Base-by-base conservation (phyloP, 75 land plant genomes). In the Azolla pinnata region DNA sequence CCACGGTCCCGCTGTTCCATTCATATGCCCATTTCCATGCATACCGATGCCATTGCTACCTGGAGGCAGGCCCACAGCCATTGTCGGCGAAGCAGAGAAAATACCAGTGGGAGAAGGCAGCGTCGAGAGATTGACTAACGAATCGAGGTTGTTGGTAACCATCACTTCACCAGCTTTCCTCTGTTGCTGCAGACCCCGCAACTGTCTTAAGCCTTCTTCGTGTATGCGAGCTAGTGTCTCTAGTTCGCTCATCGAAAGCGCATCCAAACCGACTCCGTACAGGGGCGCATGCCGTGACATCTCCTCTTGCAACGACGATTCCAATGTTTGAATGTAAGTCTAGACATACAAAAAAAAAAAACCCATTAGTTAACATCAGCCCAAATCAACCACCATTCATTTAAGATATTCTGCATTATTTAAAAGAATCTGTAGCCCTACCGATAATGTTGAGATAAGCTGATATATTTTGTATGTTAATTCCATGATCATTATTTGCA, bases 251-350 rank as follows among this genome's bases (percentile, higher is more conserved):
- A 66, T 34, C 5, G 76, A 60, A 49, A 76, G 65, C 0, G 69
- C 45, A 59, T 76, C 79, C 38, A 76, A 48, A 21, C 79, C 79
- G 25, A 67, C 79, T 24, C 79, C 79, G 60, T 76, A 76, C 0
- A 76, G 75, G 24, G 79, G 79, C 10, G 76, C 79, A 57, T 76
- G 79, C 33, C 75, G 47, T 27, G 75, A 60, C 69, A 76, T 71
- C 66, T 76, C 79, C 34, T 76, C 79, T 52, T 71, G 79, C 65
- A 76, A 34, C n/a, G 79, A 71, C 31, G 61, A 58, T 55, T 76
- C 70, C 49, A 76, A 62, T 16, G 65, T 66, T 56, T 57, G 76
- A 28, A 72, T 66, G 19, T 72, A 72, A 29, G 62, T 66, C 79
- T 76, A 75, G 42, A 50, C 19, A 63, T 23, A 0, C 61, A 29